Evolutionary conservation across 2,329 filamentous ascomycete genomes (phyloP), one percentile per base, ranked within the genome.

Genomic region (Lecanicillium sp.): DNA sequence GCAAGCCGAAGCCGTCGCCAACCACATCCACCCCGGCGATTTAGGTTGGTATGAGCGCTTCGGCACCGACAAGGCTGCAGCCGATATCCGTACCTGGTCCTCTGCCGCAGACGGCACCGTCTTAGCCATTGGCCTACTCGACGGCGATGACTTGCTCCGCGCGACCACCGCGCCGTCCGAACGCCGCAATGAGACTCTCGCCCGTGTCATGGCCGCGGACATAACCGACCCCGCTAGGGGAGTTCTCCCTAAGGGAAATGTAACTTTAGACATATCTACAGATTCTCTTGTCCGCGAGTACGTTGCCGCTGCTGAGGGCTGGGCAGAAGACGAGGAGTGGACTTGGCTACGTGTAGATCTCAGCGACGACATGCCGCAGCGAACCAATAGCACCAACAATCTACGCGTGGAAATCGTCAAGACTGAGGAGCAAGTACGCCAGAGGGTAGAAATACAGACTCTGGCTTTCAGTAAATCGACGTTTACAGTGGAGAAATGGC

Each of bases 1-100:
- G 33, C 33, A 34, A 14, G 4, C 17, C 17, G 33, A 31, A 6
- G 13, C 9, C 33, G 14, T 15, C 17, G 13, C 6, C 13, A 4
- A 34, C 33, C 17, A 34, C 14, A 20, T 34, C 4, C 33, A 34
- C 18, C 33, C 33, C 14, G 33, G 33, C 12, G 33, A 34, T 17
- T 7, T 34, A 11, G 33, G 33, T 18, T 34, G 33, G 33, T 25
- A 13, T 17, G 11, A 9, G 33, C 33, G 33, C 17, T 12, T n/a
- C 20, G 33, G 33, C 4, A 7, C 33, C 33, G 33, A 12, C 17
- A 34, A 34, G 20, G 13, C 33, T 6, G 33, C 33, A 7, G 4
- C 33, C 20, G 9, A 18, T 19, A 4, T 34, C 17, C 33, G 33
- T 12, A 22, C 7, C 33, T 34, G 33, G 33, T 34, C 33, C 12